Percentiles rank a stretch among this genome's conserved stretches.
phyloP scores from a whole-genome alignment of 805 yeast genomes.

The Starmerella gropengiesseri region DNA sequence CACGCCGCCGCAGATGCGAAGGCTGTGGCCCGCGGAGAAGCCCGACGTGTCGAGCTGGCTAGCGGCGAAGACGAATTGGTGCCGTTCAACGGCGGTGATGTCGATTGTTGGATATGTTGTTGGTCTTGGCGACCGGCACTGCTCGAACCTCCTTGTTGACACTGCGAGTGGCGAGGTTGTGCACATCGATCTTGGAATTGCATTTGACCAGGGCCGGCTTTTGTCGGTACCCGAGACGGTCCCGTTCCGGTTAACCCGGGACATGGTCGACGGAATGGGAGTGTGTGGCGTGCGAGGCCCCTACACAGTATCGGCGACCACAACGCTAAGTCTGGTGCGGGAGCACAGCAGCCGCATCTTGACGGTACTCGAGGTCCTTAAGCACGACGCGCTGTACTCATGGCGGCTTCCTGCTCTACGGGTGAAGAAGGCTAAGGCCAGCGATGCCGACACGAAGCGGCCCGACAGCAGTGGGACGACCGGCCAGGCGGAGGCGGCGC shows the following conservation, averaged over 20 bases:
- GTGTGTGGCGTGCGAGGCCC: conserved; percentile 72
- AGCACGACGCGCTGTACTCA: conserved; percentile 85
- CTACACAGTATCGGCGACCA: conserved; percentile 62
- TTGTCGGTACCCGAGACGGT: conserved; percentile 85
- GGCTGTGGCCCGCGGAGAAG: conserved; percentile 60
- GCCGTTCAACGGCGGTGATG: conserved; percentile 69
- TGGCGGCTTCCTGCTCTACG: conserved; percentile 77
- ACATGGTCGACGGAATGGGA: conserved; percentile 88
- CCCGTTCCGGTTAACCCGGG: conserved; percentile 85
- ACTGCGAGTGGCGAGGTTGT: conserved; percentile 77
- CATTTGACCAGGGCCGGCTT: conserved; percentile 84
- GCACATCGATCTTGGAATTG: conserved; percentile 92
- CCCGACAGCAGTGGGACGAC: conserved; percentile 7
- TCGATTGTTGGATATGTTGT: conserved; percentile 80
- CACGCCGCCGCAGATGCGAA: conserved; percentile 56
- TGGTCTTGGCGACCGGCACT: conserved; percentile 92
- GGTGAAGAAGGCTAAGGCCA: conserved; percentile 23
- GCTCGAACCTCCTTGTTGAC: conserved; percentile 82
- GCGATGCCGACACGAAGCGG: neutral
- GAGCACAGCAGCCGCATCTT: conserved; percentile 55
- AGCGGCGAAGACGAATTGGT: conserved; percentile 48
- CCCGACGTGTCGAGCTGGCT: conserved; percentile 67
- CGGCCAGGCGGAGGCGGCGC: conserved; percentile 71
- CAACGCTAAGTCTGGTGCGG: conserved; percentile 57
- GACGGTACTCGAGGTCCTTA: conserved; percentile 72